Percentiles rank a stretch among this genome's conserved stretches.
Conservation (phyloP, 139 green algal species). For the Chlorella sp. region DNA sequence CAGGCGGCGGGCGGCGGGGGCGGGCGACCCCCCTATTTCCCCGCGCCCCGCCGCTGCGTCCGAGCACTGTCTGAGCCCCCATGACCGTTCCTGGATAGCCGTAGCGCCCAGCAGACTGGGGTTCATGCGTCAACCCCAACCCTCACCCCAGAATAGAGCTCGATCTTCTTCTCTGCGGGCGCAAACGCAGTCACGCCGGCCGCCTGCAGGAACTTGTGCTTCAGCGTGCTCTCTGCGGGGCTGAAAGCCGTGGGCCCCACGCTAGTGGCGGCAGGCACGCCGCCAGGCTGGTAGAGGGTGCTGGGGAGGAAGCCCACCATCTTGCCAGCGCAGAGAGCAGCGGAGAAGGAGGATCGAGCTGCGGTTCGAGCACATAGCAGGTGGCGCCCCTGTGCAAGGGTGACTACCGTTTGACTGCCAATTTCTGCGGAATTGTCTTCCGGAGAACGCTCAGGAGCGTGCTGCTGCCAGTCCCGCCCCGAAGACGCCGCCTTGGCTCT, state of each 20-base stretch:
- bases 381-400: no score
- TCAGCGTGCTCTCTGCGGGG: conserved; percentile 9
- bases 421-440: no score
- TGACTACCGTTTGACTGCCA: no score
- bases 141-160: conserved; percentile 38
- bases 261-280: neutral
- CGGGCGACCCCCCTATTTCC: neutral
- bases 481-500: no score
- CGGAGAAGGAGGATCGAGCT: neutral
- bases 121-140: neutral
- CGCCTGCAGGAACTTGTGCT: conserved; percentile 15
- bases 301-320: conserved; percentile 25
- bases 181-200: conserved; percentile 18
- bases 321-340: neutral
- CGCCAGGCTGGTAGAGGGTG: conserved; percentile 14
- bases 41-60: neutral
- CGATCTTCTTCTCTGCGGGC: conserved; percentile 51
- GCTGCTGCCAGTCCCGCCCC: no score
- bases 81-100: neutral
- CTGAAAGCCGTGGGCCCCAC: conserved; percentile 40
- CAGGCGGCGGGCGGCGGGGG: neutral
- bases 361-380: no score
- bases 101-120: neutral
- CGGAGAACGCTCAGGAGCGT: no score
- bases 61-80: neutral